These are phyloP conservation scores for Byssoonygena ceratinophila DNA, from an alignment of 2,329 filamentous ascomycete genomes.

Conservation along the genomic window DNA sequence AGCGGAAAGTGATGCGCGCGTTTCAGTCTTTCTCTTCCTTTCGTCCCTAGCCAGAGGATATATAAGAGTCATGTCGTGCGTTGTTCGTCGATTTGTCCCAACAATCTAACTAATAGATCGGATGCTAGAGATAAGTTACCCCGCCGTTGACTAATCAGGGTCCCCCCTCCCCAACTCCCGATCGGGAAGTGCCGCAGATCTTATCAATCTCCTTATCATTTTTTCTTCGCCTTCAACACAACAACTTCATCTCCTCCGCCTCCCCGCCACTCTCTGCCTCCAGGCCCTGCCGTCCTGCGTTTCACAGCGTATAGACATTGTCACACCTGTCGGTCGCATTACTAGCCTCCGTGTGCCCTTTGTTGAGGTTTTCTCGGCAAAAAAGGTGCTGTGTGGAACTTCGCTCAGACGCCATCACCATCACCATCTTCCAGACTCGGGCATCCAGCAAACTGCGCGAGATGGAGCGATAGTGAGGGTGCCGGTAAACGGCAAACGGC, in stretches of 20 bases:
- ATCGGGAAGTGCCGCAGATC: slow-evolving; percentile 9
- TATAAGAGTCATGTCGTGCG: not conserved
- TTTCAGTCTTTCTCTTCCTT: too few relatives aligned
- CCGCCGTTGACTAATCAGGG: slow-evolving; percentile 13
- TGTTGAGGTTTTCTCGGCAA: not conserved
- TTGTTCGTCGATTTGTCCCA: not conserved
- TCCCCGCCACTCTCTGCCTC: not conserved
- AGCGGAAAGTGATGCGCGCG: too few relatives aligned
- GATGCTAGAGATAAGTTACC: slow-evolving; percentile 2
- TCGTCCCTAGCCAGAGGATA: not conserved
- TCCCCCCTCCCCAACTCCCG: not conserved
- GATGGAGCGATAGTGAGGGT: slow-evolving; percentile 7
- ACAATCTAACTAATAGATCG: not conserved
- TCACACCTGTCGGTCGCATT: not conserved
- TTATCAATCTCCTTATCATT: slow-evolving; percentile 10
- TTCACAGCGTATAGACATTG: not conserved
- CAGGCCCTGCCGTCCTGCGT: not conserved
- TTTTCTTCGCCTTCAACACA: not conserved
- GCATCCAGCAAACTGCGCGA: not conserved
- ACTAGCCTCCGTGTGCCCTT: not conserved
- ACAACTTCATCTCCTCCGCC: not conserved
- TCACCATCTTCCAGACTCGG: not conserved
- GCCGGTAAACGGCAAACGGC: slow-evolving; percentile 7
- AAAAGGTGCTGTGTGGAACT: not conserved
- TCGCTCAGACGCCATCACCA: too few relatives aligned